Percentiles rank a stretch among this genome's conserved stretches.
Evolutionary conservation across 352 stramenopile genomes (phyloP).

Genomic region (Peronospora farinosa): DNA sequence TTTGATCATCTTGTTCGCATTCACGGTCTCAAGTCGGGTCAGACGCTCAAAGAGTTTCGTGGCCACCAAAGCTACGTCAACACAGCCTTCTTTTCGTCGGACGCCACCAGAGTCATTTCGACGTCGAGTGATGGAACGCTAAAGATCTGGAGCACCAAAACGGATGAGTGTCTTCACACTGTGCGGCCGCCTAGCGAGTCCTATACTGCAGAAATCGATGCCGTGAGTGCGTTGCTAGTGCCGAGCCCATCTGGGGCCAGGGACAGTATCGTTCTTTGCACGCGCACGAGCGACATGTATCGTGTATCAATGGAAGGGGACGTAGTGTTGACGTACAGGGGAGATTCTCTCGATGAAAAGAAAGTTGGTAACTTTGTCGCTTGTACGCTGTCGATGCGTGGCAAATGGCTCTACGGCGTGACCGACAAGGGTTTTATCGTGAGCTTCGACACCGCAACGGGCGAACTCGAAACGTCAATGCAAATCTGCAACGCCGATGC

Average conservation of each 20-base stretch:
- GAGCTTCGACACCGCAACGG: conserved; percentile 54
- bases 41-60: conserved; percentile 91
- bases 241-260: conserved; percentile 34
- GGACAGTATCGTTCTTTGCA: conserved; percentile 83
- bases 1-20: conserved; percentile 89
- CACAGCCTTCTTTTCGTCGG: conserved; percentile 66
- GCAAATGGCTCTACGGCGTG: conserved; percentile 82
- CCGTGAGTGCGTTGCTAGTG: conserved; percentile 65
- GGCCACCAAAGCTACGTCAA: conserved; percentile 92
- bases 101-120: conserved; percentile 78
- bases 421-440: conserved; percentile 82
- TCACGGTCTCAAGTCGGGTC: conserved; percentile 88
- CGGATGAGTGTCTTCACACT: conserved; percentile 73
- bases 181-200: conserved; percentile 53
- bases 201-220: conserved; percentile 61
- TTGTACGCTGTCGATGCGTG: conserved; percentile 74
- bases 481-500: conserved; percentile 79
- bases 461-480: conserved; percentile 60
- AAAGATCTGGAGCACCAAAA: conserved; percentile 87
- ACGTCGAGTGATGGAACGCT: conserved; percentile 87
- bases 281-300: conserved; percentile 73
- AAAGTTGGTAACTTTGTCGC: conserved; percentile 82
- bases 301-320: conserved; percentile 70
- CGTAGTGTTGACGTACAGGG: conserved; percentile 55
- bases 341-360: conserved; percentile 51